Evolutionary conservation across 140 eudicot species (phyloP), one percentile per base, ranked within the genome.

Genomic region (Oenanthe javanica): DNA sequence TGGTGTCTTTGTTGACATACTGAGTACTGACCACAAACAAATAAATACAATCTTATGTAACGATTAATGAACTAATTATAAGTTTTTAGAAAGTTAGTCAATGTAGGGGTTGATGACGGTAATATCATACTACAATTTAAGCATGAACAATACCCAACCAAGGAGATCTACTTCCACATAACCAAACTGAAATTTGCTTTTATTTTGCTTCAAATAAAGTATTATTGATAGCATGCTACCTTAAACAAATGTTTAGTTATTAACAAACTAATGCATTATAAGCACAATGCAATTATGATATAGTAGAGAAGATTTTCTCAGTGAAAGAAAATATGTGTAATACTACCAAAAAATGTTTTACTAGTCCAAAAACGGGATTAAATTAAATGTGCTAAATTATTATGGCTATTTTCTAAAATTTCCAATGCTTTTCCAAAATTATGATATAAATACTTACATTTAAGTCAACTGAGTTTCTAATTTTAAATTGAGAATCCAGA

Each of bases 391-490:
- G 55, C 21, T n/a, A 46, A 73, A 43, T 23, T 4, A 45, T 55
- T 73, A 46, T 18, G 6, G 50, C 36, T 46, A 45, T 45, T 43
- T 42, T 14, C 6, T 72, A 42, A 16, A 47, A 1, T 73, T 23
- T 9, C 21, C 31, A 9, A 59, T n/a, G 69, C 2, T 59, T 57
- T 27, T 66, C 72, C 40, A 66, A 31, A 27, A 19, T 66, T 23
- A 31, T 66, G 72, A 27, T 66, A n/a, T 66, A 47, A 63, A 9
- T 66, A 78, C 47, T 50, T 90, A 92, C 94, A 91, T 84, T 87
- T 71, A 92, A 82, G 79, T 90, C 84, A 84, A 92, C 97, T 50
- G 91, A 83, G n/a, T 84, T 86, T 42, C 82, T 81, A 74, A 90
- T 77, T 70, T 87, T 79, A 78, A 87, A 77, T 49, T 87, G 89